Base-by-base conservation (phyloP, 257 asterid genomes). In the Solanum microdontum region DNA sequence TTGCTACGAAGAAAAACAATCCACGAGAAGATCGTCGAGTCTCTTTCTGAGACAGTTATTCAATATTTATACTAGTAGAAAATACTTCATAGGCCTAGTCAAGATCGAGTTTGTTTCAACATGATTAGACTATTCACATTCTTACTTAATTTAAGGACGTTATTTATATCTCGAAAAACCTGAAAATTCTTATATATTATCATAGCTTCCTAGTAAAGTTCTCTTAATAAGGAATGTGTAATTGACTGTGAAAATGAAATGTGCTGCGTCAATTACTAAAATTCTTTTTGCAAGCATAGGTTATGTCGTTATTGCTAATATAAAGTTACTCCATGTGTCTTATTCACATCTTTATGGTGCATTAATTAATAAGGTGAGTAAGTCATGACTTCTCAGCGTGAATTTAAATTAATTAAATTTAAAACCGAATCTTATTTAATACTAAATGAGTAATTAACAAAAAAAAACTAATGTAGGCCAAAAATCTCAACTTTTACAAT, bases 51-150 rank as follows among this genome's bases (percentile, higher is more conserved):
- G 17, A 12, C 7, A 32, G 82, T 73, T 73, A 73, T 34, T 34
- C 4, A 37, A 0, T 72, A 33, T 4, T 32, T 33, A 0, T 8
- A n/a, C 0, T 32, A 21, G 3, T 32, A 3, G 3, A 4, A 30
- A 14, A 7, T 70, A 70, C 4, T 14, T 30, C 2, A 7, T 70
- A 14, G 23, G 17, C 1, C 10, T 69, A 69, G 11, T 69, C 1
- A 58, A 58, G 23, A 17, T 10, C 4, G 13, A 32, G 2, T 33
- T 2, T 2, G 7, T 72, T 72, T 32, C 8, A 15, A 70, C 2
- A 72, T 32, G 79, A 33, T 7, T 72, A 32, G 24, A 72, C 8
- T 72, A 72, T 32, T 32, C 2, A 72, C 7, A 32, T 32, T 72
- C 24, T 72, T 72, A 33, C 10, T 55, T 55, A 55, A 19, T 72